These are phyloP conservation scores for Xylaria telfairii DNA, from an alignment of 495 filamentous ascomycete species.

Conservation along the genomic window DNA sequence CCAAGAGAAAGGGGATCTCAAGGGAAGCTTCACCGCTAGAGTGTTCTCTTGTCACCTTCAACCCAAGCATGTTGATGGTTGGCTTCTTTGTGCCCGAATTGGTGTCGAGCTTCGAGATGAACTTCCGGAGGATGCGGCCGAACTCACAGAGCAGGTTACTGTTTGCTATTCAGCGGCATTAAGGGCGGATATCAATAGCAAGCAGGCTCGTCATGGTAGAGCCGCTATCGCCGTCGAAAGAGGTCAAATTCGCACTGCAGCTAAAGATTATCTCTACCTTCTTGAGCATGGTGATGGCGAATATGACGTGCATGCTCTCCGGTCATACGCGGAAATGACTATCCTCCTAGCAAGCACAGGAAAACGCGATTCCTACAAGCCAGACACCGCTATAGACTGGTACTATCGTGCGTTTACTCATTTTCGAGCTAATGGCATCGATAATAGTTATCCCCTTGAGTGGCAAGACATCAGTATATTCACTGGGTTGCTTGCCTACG, in stretches of 20 bases:
- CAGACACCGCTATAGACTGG: constrained; percentile 60
- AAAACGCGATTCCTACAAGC: constrained; percentile 27
- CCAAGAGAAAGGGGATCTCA: constrained; percentile 67
- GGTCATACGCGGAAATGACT: constrained; percentile 35
- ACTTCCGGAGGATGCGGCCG: constrained; percentile 54
- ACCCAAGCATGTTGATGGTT: constrained; percentile 69
- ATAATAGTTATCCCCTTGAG: constrained; percentile 62
- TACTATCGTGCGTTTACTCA: constrained; percentile 68
- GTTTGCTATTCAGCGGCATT: constrained; percentile 76
- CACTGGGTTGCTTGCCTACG: constrained; percentile 73
- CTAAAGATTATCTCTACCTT: constrained; percentile 36
- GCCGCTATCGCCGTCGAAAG: constrained; percentile 64
- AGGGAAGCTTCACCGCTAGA: constrained; percentile 70
- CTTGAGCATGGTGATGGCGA: constrained; percentile 28
- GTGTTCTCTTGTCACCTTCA: constrained; percentile 75
- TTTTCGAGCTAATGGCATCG: constrained; percentile 45
- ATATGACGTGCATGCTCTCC: constrained; percentile 37
- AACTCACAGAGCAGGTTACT: constrained; percentile 60
- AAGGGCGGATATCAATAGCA: constrained; percentile 62
- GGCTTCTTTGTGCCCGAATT: constrained; percentile 71
- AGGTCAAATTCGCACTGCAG: constrained; percentile 44
- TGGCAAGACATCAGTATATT: constrained; percentile 89
- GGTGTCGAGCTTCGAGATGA: constrained; percentile 61
- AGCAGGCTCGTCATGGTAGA: constrained; percentile 65
- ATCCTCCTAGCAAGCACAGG: constrained; percentile 35